phyloP scores from a whole-genome alignment of 1,284 basidiomycete genomes.

The Tylopilus sp. region DNA sequence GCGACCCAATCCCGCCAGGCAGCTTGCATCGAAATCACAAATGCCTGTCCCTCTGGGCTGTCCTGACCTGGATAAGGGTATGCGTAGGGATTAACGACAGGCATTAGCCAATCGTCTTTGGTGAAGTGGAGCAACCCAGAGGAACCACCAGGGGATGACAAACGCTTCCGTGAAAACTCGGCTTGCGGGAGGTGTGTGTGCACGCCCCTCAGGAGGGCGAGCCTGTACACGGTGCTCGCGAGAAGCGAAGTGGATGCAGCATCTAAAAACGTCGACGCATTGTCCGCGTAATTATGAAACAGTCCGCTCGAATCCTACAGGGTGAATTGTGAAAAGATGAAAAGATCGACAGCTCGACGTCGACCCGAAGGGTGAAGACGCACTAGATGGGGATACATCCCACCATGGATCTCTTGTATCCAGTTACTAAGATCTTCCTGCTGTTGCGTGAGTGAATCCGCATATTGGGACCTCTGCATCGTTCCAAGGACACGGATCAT shows the following conservation, averaged over 20 bases:
- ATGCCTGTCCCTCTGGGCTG: constrained; percentile 65
- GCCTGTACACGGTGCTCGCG: constrained; percentile 72
- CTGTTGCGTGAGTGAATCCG: constrained; percentile 47
- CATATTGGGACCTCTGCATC: constrained; percentile 60
- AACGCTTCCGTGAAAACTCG: constrained; percentile 48
- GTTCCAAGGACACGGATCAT: constrained; percentile 81
- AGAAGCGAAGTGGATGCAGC: constrained; percentile 72
- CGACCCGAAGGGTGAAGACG: constrained; percentile 4
- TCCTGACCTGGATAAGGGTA: constrained; percentile 47
- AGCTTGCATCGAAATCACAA: constrained; percentile 66
- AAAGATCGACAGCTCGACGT: neutral
- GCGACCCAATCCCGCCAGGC: constrained; percentile 69
- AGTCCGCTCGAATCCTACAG: constrained; percentile 50
- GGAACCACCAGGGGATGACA: constrained; percentile 36
- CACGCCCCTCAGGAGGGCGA: constrained; percentile 50
- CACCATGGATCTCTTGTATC: constrained; percentile 72
- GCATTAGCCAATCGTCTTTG: constrained; percentile 56
- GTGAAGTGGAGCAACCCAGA: constrained; percentile 39
- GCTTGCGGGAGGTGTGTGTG: constrained; percentile 54
- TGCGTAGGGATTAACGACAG: constrained; percentile 67
- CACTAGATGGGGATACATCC: constrained; percentile 59
- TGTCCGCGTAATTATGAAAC: constrained; percentile 76
- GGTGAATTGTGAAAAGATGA: neutral
- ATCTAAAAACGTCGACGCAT: constrained; percentile 65
- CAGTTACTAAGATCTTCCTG: constrained; percentile 61